Evolutionary conservation across 768 basidiomycete species (phyloP).

Genomic region (Calocybe gangraenosa): DNA sequence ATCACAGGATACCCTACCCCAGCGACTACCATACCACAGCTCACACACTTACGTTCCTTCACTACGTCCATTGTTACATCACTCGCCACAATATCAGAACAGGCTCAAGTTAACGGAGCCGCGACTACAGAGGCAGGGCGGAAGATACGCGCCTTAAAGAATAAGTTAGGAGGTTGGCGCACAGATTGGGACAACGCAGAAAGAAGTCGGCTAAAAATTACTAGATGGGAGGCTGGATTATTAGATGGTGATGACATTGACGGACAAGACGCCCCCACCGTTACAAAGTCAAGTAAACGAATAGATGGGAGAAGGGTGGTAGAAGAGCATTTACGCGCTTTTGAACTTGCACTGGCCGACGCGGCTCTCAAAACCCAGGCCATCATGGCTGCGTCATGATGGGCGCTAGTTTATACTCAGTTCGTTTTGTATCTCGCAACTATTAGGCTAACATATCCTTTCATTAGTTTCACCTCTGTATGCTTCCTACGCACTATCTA

Average conservation of each 20-base stretch:
- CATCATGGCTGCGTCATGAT: constrained; percentile 68
- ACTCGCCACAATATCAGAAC: constrained; percentile 76
- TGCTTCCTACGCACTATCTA: constrained; percentile 16
- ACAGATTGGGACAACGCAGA: constrained; percentile 85
- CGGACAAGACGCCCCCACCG: constrained; percentile 26
- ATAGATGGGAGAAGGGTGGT: constrained; percentile 70
- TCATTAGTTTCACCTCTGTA: constrained; percentile 29
- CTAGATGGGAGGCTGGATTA: constrained; percentile 73
- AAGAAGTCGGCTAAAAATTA: constrained; percentile 68
- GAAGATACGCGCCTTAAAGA: constrained; percentile 82
- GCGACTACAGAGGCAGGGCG: constrained; percentile 83
- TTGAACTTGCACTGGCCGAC: constrained; percentile 66
- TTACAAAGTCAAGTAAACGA: constrained; percentile 31
- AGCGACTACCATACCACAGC: constrained; percentile 56
- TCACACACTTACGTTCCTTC: constrained; percentile 67
- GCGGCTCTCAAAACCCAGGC: constrained; percentile 74
- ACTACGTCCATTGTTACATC: constrained; percentile 74
- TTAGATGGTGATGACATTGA: constrained; percentile 31
- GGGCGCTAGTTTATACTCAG: constrained; percentile 7
- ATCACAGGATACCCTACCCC: constrained; percentile 51
- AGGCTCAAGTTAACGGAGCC: constrained; percentile 84
- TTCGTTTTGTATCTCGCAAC: constrained; percentile 13
- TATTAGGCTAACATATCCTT: constrained; percentile 26
- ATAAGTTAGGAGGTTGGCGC: constrained; percentile 76
- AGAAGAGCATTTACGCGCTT: constrained; percentile 74